Evolutionary conservation across 192 early-diverging fungal genomes (phyloP).

Genomic region (Entomortierella beljakovae): DNA sequence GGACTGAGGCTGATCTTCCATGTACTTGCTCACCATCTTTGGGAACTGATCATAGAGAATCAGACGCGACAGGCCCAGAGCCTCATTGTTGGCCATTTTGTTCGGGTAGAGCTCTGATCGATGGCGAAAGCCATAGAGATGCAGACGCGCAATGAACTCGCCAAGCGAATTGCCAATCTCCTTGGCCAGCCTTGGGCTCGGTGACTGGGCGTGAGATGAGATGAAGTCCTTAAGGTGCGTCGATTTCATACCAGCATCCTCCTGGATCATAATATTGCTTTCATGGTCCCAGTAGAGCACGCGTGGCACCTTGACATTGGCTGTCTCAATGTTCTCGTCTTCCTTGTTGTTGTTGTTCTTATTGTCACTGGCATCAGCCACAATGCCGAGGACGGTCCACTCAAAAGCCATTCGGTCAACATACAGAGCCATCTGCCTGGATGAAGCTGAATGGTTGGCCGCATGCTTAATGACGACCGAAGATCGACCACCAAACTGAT

Average conservation of each 20-base stretch:
- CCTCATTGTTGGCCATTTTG: conserved; percentile 41
- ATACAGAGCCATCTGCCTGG: conserved; percentile 25
- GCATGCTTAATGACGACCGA: conserved; percentile 48
- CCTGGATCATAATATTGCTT: conserved; percentile 44
- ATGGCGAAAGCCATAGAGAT: conserved; percentile 32
- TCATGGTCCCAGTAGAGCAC: conserved; percentile 41
- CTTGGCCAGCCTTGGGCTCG: conserved; percentile 27
- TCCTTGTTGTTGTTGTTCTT: conserved; percentile 35
- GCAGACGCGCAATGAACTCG: conserved; percentile 53
- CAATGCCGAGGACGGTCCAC: conserved; percentile 24
- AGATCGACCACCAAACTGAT: conserved; percentile 30
- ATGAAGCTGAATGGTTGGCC: conserved; percentile 25
- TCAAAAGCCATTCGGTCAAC: conserved; percentile 47
- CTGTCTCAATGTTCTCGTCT: conserved; percentile 23
- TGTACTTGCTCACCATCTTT: conserved; percentile 24
- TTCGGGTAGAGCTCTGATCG: conserved; percentile 34
- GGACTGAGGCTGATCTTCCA: conserved; percentile 28
- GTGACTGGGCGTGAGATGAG: conserved; percentile 29
- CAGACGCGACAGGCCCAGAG: conserved; percentile 27
- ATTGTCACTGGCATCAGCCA: conserved; percentile 28
- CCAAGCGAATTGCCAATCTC: conserved; percentile 47
- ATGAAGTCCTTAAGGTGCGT: conserved; percentile 44
- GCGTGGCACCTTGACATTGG: conserved; percentile 35
- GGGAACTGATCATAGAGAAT: conserved; percentile 44
- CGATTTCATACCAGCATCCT: conserved; percentile 37